These are phyloP conservation scores for Colletotrichum australisinense DNA, from an alignment of 2,329 filamentous ascomycete genomes.

Conservation along the genomic window DNA sequence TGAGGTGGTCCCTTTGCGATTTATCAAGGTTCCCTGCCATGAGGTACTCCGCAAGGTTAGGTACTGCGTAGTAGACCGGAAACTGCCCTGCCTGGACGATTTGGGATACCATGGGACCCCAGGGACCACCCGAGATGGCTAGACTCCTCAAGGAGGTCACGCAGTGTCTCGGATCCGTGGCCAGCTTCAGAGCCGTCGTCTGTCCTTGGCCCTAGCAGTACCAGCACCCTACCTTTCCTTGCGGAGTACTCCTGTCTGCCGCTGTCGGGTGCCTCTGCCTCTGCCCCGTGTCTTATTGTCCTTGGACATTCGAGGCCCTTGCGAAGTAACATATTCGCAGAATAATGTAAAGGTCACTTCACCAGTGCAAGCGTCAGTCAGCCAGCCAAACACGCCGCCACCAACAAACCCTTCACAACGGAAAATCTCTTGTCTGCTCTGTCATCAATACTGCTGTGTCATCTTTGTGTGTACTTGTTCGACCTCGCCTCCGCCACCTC, in stretches of 20 bases:
- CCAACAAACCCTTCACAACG: background rate
- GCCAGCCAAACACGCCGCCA: background rate
- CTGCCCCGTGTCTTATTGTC: background rate
- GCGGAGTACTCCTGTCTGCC: background rate
- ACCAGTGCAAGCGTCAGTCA: background rate
- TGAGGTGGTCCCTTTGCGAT: slow-evolving; percentile 6
- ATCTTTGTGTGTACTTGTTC: background rate
- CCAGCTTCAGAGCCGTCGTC: slow-evolving; percentile 27
- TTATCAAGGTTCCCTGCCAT: slow-evolving; percentile 30
- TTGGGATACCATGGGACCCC: background rate
- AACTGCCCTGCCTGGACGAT: slow-evolving; percentile 1
- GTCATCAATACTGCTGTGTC: background rate
- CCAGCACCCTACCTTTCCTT: background rate
- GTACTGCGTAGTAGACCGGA: background rate
- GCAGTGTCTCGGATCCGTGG: slow-evolving; percentile 36
- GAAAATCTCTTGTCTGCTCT: background rate
- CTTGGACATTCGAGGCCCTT: background rate
- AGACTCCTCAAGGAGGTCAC: slow-evolving; percentile 23
- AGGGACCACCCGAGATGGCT: background rate
- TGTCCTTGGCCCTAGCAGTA: slow-evolving; percentile 22
- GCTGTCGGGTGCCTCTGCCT: background rate
- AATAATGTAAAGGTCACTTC: background rate
- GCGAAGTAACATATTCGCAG: background rate
- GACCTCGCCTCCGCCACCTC: background rate
- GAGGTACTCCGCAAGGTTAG: too few species aligned